Conservation (phyloP, 2,329 filamentous ascomycete species). For the Aquanectria penicillioides region DNA sequence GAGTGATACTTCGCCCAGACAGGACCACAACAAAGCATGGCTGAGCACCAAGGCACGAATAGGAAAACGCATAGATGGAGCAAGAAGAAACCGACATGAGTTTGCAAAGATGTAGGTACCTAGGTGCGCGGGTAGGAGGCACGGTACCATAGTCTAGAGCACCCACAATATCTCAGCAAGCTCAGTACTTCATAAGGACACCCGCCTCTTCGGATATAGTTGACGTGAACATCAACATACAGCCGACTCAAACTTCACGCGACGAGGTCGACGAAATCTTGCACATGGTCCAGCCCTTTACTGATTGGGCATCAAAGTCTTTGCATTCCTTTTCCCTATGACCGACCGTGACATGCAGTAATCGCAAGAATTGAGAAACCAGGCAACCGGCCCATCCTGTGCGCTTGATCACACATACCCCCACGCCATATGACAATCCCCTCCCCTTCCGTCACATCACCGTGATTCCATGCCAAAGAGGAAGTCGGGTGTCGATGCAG, state of each 20-base stretch:
- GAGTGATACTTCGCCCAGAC: too few relatives aligned
- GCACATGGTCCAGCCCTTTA: constrained; percentile 34
- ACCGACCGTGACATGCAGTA: constrained; percentile 59
- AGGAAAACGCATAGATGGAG: too few relatives aligned
- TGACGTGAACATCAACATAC: constrained; percentile 7
- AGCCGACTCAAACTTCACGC: neutral
- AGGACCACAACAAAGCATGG: too few relatives aligned
- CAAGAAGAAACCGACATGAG: too few relatives aligned
- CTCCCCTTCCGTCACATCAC: constrained; percentile 39
- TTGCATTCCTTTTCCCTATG: constrained; percentile 57
- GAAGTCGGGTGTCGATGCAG: constrained; percentile 39
- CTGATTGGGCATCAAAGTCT: constrained; percentile 47
- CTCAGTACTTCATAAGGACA: too few relatives aligned
- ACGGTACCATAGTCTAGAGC: too few relatives aligned
- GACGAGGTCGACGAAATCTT: constrained; percentile 25
- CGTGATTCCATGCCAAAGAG: constrained; percentile 43
- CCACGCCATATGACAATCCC: constrained; percentile 36
- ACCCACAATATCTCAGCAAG: too few relatives aligned
- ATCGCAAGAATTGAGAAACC: constrained; percentile 51
- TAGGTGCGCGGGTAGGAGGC: too few relatives aligned
- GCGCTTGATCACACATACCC: constrained; percentile 36
- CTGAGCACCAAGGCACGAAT: too few relatives aligned
- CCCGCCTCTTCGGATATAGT: too few relatives aligned
- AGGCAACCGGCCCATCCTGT: constrained; percentile 47
- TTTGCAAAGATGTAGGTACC: too few relatives aligned